Percentiles rank a stretch among this genome's conserved stretches.
Evolutionary conservation across 2,329 filamentous ascomycete genomes (phyloP).

Genomic region (Leptographium procerum): DNA sequence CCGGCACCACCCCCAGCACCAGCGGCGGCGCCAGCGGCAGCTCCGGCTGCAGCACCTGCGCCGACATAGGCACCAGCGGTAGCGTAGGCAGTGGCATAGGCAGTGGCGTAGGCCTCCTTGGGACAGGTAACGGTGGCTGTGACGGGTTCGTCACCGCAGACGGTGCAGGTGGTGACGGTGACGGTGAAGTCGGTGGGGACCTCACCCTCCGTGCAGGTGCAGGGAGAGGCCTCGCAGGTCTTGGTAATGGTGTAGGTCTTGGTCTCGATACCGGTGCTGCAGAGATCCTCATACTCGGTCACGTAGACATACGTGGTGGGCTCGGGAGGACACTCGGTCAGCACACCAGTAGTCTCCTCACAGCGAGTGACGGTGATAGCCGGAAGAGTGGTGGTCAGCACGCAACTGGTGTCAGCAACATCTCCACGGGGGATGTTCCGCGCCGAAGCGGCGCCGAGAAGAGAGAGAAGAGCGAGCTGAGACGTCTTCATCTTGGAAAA

Average conservation of each 20-base stretch:
- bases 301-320: slow-evolving; percentile 8
- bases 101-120: not conserved
- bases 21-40: not conserved
- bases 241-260: slow-evolving; percentile 14
- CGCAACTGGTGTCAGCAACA: not conserved
- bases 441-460: not conserved
- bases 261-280: slow-evolving; percentile 6
- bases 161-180: slow-evolving; percentile 9
- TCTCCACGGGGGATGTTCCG: not conserved
- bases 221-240: slow-evolving; percentile 10
- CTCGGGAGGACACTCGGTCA: slow-evolving; percentile 6
- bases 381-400: slow-evolving; percentile 8
- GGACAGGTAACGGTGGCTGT: slow-evolving; percentile 10
- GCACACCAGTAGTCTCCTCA: not conserved
- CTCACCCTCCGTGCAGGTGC: slow-evolving; percentile 2
- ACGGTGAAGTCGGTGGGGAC: slow-evolving; percentile 11
- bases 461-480: not conserved
- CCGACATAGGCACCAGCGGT: not conserved
- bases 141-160: slow-evolving; percentile 6
- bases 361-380: slow-evolving; percentile 7
- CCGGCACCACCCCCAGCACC: not conserved
- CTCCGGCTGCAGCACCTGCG: not conserved
- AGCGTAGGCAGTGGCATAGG: not conserved
- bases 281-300: slow-evolving; percentile 8
- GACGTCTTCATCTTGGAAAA: not conserved